phyloP scores from a whole-genome alignment of 179 eudicot species.

The Gypsophila paniculata region DNA sequence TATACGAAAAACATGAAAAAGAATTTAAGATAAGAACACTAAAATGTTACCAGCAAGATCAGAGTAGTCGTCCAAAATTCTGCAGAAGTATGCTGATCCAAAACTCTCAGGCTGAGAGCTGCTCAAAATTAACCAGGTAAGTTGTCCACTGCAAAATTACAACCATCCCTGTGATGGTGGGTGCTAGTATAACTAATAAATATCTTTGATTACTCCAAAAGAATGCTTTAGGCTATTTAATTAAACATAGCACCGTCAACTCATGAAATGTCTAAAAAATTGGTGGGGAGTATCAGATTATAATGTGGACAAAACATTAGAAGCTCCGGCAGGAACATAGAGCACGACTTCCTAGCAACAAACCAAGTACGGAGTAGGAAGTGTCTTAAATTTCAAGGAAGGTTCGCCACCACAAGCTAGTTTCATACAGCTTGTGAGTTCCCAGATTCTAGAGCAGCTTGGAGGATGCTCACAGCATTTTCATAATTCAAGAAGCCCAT shows the following conservation, averaged over 20 bases:
- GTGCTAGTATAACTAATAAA: constrained; percentile 18
- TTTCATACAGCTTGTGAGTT: constrained; percentile 32
- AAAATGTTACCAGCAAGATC: constrained; percentile 12
- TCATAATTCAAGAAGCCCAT: constrained; percentile 52
- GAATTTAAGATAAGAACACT: background rate
- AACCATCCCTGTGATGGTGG: constrained; percentile 20
- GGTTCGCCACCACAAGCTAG: background rate
- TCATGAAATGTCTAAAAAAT: background rate
- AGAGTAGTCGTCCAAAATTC: constrained; percentile 1
- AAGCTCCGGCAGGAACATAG: constrained; percentile 20
- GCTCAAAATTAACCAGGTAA: constrained; percentile 19
- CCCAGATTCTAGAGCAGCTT: constrained; percentile 33
- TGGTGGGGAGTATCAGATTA: constrained; percentile 8
- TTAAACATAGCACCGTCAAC: constrained; percentile 12
- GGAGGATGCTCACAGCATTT: constrained; percentile 35
- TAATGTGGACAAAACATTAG: constrained; percentile 12
- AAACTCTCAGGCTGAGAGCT: constrained; percentile 5
- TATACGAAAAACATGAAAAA: background rate
- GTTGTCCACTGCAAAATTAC: constrained; percentile 24
- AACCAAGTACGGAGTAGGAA: constrained; percentile 13
- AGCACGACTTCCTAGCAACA: constrained; percentile 5
- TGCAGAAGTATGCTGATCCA: constrained; percentile 15
- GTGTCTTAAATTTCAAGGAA: constrained; percentile 6
- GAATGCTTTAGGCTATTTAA: constrained; percentile 20
- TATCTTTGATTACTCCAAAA: constrained; percentile 19